These are phyloP conservation scores for Chaetomiaceae sp. DNA, from an alignment of 2,329 filamentous ascomycete species.

Conservation along the genomic window DNA sequence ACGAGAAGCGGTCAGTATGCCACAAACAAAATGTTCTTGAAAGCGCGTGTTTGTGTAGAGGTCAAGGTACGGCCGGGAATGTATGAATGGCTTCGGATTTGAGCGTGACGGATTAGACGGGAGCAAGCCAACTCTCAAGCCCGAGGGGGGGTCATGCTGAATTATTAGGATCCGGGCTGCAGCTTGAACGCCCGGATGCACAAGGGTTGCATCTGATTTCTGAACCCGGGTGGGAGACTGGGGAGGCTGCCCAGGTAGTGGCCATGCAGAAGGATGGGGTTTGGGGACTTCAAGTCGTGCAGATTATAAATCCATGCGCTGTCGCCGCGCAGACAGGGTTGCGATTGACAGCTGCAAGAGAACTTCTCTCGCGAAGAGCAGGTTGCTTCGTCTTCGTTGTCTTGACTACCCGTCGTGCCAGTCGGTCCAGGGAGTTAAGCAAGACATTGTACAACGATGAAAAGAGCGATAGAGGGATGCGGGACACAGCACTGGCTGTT, in stretches of 20 bases:
- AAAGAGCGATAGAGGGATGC: background rate
- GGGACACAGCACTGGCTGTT: slow-evolving; percentile 6
- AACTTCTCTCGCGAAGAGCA: background rate
- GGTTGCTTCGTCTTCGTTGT: background rate
- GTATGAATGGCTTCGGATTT: background rate
- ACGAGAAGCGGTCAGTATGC: slow-evolving; percentile 14
- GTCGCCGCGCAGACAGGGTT: background rate
- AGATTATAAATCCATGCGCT: slow-evolving; percentile 16
- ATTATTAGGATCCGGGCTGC: slow-evolving; percentile 1
- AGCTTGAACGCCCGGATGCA: slow-evolving; percentile 3
- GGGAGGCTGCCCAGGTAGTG: background rate
- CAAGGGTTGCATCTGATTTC: background rate
- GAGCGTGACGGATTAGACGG: background rate
- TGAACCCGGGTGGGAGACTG: background rate
- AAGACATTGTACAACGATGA: background rate
- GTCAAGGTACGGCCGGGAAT: too few relatives aligned
- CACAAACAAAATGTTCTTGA: too few relatives aligned
- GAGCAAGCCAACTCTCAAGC: slow-evolving; percentile 1
- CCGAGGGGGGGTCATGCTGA: background rate
- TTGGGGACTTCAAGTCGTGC: background rate
- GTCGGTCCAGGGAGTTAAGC: background rate
- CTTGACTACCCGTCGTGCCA: background rate
- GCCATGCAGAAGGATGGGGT: slow-evolving; percentile 5
- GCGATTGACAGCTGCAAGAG: background rate
- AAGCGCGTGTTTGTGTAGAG: too few relatives aligned